phyloP scores from a whole-genome alignment of 116 monocot genomes.

The Zostera marina region DNA sequence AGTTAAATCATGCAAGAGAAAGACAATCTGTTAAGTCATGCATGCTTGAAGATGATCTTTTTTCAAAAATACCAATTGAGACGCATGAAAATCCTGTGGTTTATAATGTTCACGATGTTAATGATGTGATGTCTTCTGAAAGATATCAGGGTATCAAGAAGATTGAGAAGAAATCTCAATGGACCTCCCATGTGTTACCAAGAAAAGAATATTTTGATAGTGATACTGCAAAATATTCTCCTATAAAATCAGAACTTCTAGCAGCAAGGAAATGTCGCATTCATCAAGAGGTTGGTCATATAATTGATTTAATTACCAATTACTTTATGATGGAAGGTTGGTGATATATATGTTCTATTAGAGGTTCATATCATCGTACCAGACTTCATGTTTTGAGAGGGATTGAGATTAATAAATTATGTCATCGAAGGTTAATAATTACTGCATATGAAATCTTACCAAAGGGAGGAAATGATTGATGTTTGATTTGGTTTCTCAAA shows the following conservation, averaged over 20 bases:
- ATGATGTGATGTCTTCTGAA: constrained; percentile 33
- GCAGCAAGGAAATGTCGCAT: constrained; percentile 76
- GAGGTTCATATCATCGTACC: too few relatives aligned
- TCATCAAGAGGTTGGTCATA: constrained; percentile 64
- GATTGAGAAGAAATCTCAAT: constrained; percentile 50
- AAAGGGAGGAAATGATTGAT: too few relatives aligned
- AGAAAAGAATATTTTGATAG: constrained; percentile 58
- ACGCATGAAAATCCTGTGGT: constrained; percentile 36
- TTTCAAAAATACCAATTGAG: constrained; percentile 31
- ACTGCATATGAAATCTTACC: too few relatives aligned
- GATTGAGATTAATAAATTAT: too few relatives aligned
- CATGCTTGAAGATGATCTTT: constrained; percentile 65
- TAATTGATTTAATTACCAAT: not conserved
- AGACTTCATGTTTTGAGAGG: too few relatives aligned
- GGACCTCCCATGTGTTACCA: constrained; percentile 41
- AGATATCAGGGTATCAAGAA: constrained; percentile 33
- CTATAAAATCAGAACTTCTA: constrained; percentile 57
- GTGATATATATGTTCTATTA: too few relatives aligned
- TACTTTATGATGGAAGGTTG: too few relatives aligned
- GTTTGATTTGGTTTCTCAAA: too few relatives aligned
- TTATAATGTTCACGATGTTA: constrained; percentile 31
- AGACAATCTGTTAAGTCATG: constrained; percentile 81
- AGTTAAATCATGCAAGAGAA: constrained; percentile 74
- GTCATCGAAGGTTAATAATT: too few relatives aligned
- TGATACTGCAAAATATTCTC: constrained; percentile 53